Evolutionary conservation across 148 eudicot species (phyloP), one percentile per base, ranked within the genome.

Genomic region (Diospyros lotus): DNA sequence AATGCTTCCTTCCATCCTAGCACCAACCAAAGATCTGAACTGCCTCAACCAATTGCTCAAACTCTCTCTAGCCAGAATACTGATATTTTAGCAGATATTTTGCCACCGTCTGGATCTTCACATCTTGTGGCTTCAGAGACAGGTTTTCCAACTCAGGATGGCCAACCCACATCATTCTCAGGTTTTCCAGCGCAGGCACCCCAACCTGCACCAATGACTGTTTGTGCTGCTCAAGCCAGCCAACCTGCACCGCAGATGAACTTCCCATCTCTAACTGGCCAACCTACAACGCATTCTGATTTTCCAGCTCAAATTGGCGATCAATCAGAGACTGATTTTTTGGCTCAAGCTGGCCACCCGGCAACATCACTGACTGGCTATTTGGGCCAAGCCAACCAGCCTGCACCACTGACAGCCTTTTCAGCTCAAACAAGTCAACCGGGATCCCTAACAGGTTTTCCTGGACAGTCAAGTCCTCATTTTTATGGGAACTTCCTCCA

Each of bases 21-120:
- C 69, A 39, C 78, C 50, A 80, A 74, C 67, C 81, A 73, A 73
- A 79, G 72, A 58, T 61, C 73, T 39, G 86, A 86, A 76, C 81
- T 68, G 55, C 52, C 83, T 2, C 84, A 82, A 14, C 78, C 84
- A 73, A 82, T 61, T 64, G 55, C 85, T 64, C 87, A 77, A n/a
- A 79, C 72, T 56, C 28, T 28, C 28, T 60, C 77, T 9, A 17
- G 78, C 48, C 78, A 78, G 61, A 80, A 82, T 8, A 58, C 86
- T 66, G 96, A 91, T 79, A 81, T 91, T 80, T 86, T 91, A 80
- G 96, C 93, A 9, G 96, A 88, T 73, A 89, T 91, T 75, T 82
- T 91, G 53, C 93, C 93, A 58, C 90, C 86, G 55, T 71, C 91
- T 78, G 96, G 84, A 80, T 80, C 92, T 75, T 75, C 74, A 65